These are phyloP conservation scores for Saprolegnia diclina DNA, from an alignment of 352 stramenopile species.

Conservation along the genomic window DNA sequence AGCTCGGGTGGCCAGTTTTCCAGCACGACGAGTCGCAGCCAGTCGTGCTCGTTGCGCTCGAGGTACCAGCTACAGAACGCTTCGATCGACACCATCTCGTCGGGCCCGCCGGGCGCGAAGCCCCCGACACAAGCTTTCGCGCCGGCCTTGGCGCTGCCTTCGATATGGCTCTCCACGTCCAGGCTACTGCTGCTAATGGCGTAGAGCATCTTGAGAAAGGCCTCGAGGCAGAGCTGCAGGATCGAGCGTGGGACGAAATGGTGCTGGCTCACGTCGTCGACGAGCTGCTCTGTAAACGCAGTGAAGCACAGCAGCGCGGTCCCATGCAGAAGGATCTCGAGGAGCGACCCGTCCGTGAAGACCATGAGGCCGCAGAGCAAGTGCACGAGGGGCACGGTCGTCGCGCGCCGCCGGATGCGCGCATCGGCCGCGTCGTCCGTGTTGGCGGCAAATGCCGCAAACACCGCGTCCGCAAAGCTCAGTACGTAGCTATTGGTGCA, in stretches of 20 bases:
- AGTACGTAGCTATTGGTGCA: conserved; percentile 22
- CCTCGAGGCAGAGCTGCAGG: conserved; percentile 8
- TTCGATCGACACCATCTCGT: conserved; percentile 43
- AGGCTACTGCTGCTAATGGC: not conserved
- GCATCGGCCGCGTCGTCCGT: not conserved
- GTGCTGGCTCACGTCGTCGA: not conserved
- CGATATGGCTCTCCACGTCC: not conserved
- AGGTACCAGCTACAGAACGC: conserved; percentile 77
- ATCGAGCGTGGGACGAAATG: conserved; percentile 8
- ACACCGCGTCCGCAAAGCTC: conserved; percentile 10
- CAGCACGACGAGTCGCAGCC: conserved; percentile 73
- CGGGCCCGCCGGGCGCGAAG: not conserved
- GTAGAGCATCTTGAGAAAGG: conserved; percentile 21
- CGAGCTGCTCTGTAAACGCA: conserved; percentile 10
- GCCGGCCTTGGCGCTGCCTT: not conserved
- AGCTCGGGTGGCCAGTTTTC: conserved; percentile 55
- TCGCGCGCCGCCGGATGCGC: not conserved
- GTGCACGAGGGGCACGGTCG: conserved; percentile 17
- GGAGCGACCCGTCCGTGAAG: conserved; percentile 19
- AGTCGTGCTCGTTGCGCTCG: conserved; percentile 60
- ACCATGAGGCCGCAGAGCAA: conserved; percentile 25
- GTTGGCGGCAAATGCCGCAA: not conserved
- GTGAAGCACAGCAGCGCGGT: conserved; percentile 22
- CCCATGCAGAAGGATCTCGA: conserved; percentile 22
- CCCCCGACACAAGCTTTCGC: not conserved